A percentile compares a stretch with the other conserved stretches of the same genome.
These are phyloP conservation scores for Podaxis sp. DNA, from an alignment of 768 basidiomycete species.

Conservation along the genomic window DNA sequence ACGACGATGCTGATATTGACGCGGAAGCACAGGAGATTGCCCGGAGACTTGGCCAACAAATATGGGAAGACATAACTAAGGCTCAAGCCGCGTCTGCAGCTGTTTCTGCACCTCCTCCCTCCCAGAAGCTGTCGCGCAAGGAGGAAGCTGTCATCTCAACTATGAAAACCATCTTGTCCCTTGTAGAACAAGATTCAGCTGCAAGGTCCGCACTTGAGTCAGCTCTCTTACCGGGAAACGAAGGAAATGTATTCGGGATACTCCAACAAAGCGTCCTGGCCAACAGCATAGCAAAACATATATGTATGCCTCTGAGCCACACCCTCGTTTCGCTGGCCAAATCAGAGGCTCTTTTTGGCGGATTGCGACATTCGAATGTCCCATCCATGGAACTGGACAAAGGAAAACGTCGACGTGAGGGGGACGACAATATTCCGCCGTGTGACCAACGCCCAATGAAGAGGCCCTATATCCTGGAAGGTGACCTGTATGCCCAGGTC, in stretches of 20 bases:
- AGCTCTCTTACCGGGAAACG: slow-evolving; percentile 46
- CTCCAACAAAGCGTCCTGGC: slow-evolving; percentile 49
- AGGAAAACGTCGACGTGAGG: slow-evolving; percentile 76
- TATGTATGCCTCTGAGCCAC: slow-evolving; percentile 59
- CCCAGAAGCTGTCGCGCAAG: slow-evolving; percentile 34
- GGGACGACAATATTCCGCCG: slow-evolving; percentile 31
- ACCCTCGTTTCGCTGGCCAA: slow-evolving; percentile 64
- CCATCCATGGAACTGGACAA: slow-evolving; percentile 62
- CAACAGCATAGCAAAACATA: slow-evolving; percentile 49
- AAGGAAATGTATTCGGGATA: slow-evolving; percentile 54
- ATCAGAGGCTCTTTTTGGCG: slow-evolving; percentile 65
- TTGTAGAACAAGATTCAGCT: slow-evolving; percentile 54
- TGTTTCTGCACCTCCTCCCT: slow-evolving; percentile 2
- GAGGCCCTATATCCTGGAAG: slow-evolving; percentile 43
- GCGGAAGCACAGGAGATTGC: slow-evolving; percentile 78
- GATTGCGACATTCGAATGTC: slow-evolving; percentile 62
- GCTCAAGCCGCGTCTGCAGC: slow-evolving; percentile 43
- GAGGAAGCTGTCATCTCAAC: slow-evolving; percentile 64
- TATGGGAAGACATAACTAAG: slow-evolving; percentile 75
- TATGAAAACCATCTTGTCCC: slow-evolving; percentile 60
- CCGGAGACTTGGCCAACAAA: slow-evolving; percentile 68
- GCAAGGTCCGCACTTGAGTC: slow-evolving; percentile 56
- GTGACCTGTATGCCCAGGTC: slow-evolving; percentile 55
- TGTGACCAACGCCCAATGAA: slow-evolving; percentile 37
- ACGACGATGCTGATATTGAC: slow-evolving; percentile 58